phyloP scores from a whole-genome alignment of 108 stramenopile genomes.

The Nitzschia putrida region DNA sequence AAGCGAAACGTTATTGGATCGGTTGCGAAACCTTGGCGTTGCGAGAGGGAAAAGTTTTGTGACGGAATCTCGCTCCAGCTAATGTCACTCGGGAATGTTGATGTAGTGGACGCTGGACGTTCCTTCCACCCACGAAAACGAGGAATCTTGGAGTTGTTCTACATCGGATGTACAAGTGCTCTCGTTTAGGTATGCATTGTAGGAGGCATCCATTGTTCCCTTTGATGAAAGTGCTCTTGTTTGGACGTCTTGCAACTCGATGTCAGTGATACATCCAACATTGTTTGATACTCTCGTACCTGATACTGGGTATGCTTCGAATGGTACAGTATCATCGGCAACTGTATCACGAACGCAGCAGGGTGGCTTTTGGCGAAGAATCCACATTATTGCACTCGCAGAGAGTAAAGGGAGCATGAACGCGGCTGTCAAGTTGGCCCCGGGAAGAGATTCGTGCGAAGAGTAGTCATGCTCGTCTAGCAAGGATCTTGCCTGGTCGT shows the following conservation, averaged over 20 bases:
- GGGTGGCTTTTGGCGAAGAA: background rate
- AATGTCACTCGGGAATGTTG: too few relatives aligned
- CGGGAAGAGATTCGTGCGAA: too few relatives aligned
- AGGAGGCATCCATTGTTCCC: too few relatives aligned
- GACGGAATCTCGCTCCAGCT: too few relatives aligned
- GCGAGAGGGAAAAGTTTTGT: too few relatives aligned
- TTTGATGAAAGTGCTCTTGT: too few relatives aligned
- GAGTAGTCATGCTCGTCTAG: too few relatives aligned
- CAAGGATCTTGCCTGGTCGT: too few relatives aligned
- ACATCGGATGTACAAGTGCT: background rate
- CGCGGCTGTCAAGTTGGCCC: background rate
- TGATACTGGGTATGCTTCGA: background rate
- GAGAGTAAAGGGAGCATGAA: constrained; percentile 10
- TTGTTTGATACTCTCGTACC: too few relatives aligned
- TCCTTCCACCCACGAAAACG: constrained; percentile 4
- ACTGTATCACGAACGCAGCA: constrained; percentile 10
- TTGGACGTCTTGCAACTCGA: constrained; percentile 3
- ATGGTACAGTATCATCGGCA: constrained; percentile 2
- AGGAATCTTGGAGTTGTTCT: background rate
- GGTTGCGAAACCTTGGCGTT: too few relatives aligned
- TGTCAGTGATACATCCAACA: background rate
- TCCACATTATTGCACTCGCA: constrained; percentile 7
- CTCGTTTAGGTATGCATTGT: too few relatives aligned
- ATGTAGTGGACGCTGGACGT: background rate
- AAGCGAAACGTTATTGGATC: constrained; percentile 11